A percentile compares a stretch with the other conserved stretches of the same genome.
Evolutionary conservation across 306 rosid genomes (phyloP).

Genomic region (Rosa chinensis): DNA sequence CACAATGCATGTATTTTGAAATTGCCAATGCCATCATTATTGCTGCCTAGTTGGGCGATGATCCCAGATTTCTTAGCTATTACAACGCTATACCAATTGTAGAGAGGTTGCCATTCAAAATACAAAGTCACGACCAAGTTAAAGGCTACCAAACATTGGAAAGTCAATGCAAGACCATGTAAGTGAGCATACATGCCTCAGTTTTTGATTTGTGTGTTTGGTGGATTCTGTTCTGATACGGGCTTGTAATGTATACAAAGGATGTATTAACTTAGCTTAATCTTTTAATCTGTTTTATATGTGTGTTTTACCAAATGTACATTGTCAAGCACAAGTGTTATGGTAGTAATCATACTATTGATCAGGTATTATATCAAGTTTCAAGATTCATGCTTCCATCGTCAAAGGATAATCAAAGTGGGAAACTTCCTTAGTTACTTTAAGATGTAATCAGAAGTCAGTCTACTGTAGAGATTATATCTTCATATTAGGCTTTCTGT

Average conservation of each 20-base stretch:
- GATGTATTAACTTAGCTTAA: neutral
- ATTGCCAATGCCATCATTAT: too few relatives aligned
- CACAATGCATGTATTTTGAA: too few relatives aligned
- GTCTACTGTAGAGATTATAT: neutral
- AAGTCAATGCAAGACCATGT: constrained; percentile 94
- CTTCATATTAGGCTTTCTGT: constrained; percentile 4
- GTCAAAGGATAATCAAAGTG: too few relatives aligned
- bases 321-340: too few relatives aligned
- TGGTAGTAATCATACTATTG: too few relatives aligned
- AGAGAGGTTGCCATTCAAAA: constrained; percentile 78
- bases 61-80: constrained; percentile 91
- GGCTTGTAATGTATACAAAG: neutral
- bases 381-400: too few relatives aligned
- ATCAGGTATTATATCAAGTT: too few relatives aligned
- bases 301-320: too few relatives aligned
- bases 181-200: constrained; percentile 25
- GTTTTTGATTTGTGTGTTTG: neutral
- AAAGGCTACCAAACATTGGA: constrained; percentile 75
- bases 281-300: too few relatives aligned
- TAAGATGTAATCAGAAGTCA: neutral
- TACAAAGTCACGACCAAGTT: constrained; percentile 71
- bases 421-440: neutral
- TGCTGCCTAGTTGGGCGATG: constrained; percentile 63
- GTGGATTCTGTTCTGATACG: neutral
- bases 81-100: constrained; percentile 77